phyloP scores from a whole-genome alignment of 1,284 basidiomycete species.

The Ustilago cynodontis region DNA sequence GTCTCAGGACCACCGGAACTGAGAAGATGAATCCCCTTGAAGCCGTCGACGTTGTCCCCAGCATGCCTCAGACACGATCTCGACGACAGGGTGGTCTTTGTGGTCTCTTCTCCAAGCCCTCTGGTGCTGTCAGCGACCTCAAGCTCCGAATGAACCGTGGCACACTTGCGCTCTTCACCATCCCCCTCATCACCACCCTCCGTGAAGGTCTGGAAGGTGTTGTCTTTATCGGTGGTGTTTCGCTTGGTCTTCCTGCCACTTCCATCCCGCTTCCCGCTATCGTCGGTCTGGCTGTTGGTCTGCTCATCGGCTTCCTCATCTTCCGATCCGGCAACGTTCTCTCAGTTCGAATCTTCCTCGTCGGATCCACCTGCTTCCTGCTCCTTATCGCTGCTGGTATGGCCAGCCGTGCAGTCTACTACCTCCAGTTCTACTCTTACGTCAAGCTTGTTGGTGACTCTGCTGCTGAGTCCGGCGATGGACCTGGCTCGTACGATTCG shows the following conservation, averaged over 20 bases:
- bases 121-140: constrained; percentile 29
- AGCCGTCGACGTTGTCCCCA: constrained; percentile 38
- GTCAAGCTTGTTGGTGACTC: constrained; percentile 60
- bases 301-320: constrained; percentile 58
- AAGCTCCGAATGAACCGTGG: constrained; percentile 52
- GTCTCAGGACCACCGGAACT: constrained; percentile 29
- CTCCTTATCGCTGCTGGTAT: constrained; percentile 67
- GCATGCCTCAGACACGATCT: not conserved
- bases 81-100: constrained; percentile 17
- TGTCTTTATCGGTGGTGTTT: constrained; percentile 68
- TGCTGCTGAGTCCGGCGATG: constrained; percentile 60
- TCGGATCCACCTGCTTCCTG: constrained; percentile 62
- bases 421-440: constrained; percentile 65
- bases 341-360: constrained; percentile 58
- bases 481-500: constrained; percentile 61
- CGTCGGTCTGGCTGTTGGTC: constrained; percentile 58
- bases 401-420: constrained; percentile 61
- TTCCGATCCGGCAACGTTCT: constrained; percentile 59
- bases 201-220: constrained; percentile 68
- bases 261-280: constrained; percentile 67
- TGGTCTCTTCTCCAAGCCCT: constrained; percentile 22
- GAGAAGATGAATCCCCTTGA: constrained; percentile 51
- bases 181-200: constrained; percentile 66
- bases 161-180: constrained; percentile 59
- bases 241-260: constrained; percentile 63